Base-by-base conservation (phyloP, 441 rosid genomes). In the Lepidium campestre region DNA sequence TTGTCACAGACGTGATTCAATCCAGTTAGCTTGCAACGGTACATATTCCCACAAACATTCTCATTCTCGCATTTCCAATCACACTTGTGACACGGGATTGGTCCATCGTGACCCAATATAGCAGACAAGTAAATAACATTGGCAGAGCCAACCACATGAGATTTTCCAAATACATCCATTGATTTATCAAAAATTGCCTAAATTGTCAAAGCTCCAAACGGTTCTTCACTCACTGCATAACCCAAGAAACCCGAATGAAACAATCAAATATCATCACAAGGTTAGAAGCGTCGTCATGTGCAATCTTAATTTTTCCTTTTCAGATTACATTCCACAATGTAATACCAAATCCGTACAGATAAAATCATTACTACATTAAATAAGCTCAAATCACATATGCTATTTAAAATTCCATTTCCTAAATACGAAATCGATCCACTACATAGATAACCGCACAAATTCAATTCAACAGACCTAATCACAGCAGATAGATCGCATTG, bases 1-100 rank as follows among this genome's bases (percentile, higher is more conserved):
- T 88, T 88, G 96, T 93, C 98, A 73, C 98, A 93, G 77, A 93
- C 87, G 77, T 93, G 97, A 62, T 87, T 88, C 50, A 88, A 76
- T 34, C 91, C 94, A 48, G 97, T 93, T 80, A 90, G 82, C 81
- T 85, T 90, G 85, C 97, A 87, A 70, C 79, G 86, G 72, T 81
- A 90, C 90, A 93, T 85, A 75, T 93, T 93, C 67, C 96, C 98
- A 58, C 88, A 85, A 15, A 93, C 84, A 74, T 79, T 92, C 15
- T 90, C 98, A 71, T 90, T 93, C 74, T 86, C 76, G 64, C 98
- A 93, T 81, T 93, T 93, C 93, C 94, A 82, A 67, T 87, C 86
- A 64, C 98, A 93, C 65, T 87, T 86, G 91, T 90, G 96, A 67
- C 76, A 84, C 69, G 76, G 77, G 65, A 57, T 13, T 15, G 90